A percentile compares a stretch with the other conserved stretches of the same genome.
Evolutionary conservation across 108 stramenopile genomes (phyloP).

Genomic region (Pseudonitzschia multiseries): DNA sequence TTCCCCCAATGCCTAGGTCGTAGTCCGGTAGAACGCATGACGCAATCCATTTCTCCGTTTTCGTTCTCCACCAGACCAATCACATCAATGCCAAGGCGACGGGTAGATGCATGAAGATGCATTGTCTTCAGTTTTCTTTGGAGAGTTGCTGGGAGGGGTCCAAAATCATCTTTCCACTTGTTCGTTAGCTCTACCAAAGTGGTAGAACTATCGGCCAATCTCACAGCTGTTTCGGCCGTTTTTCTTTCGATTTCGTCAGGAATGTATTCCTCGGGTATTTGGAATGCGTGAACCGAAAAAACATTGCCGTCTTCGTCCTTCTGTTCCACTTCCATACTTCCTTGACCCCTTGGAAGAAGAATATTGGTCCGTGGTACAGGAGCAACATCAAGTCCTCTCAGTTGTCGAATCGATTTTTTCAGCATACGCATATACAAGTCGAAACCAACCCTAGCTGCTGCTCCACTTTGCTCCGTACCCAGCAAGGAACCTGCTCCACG

Average conservation of each 20-base stretch:
- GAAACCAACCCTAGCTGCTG: conserved; percentile 91
- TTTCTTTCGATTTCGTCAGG: conserved; percentile 49
- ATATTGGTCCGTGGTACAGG: conserved; percentile 77
- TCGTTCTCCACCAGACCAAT: conserved; percentile 58
- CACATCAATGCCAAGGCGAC: conserved; percentile 80
- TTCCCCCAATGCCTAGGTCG: conserved; percentile 81
- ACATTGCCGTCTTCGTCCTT: conserved; percentile 10
- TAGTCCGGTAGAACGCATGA: conserved; percentile 79
- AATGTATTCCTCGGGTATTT: conserved; percentile 69
- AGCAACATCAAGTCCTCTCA: conserved; percentile 79
- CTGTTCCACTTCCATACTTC: conserved; percentile 57
- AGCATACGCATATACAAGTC: conserved; percentile 96
- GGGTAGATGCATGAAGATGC: conserved; percentile 82
- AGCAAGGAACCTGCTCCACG: conserved; percentile 90
- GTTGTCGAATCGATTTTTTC: conserved; percentile 83
- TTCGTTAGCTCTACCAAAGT: conserved; percentile 76
- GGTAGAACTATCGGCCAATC: conserved; percentile 76
- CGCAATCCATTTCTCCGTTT: conserved; percentile 50
- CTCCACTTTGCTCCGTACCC: conserved; percentile 91
- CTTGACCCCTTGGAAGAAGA: conserved; percentile 62
- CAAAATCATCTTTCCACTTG: conserved; percentile 75
- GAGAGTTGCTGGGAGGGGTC: conserved; percentile 62
- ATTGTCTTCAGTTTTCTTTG: conserved; percentile 76
- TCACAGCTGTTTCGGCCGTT: conserved; percentile 60
- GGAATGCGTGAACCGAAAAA: conserved; percentile 42